Evolutionary conservation across 768 basidiomycete genomes (phyloP).

Genomic region (Guyanaporus albipodus): DNA sequence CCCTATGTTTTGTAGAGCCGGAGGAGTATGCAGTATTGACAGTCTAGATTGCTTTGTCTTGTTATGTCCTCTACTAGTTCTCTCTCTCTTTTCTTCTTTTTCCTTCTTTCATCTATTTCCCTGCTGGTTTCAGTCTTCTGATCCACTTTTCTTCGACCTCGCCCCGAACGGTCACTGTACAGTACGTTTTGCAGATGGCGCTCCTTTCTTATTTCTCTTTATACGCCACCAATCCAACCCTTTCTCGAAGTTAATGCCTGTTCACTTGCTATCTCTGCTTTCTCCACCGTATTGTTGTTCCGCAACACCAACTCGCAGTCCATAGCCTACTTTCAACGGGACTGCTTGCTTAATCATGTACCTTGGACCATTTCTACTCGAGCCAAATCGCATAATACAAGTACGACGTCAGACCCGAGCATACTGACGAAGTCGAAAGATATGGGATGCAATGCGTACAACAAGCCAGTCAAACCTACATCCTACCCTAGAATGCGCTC

Average conservation of each 20-base stretch:
- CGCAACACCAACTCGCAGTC: constrained; percentile 1
- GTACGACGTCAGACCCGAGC: no score
- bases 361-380: constrained; percentile 1
- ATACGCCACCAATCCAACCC: constrained; percentile 18
- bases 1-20: constrained; percentile 17
- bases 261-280: constrained; percentile 10
- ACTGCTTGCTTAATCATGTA: constrained; percentile 14
- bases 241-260: no score
- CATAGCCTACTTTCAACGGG: constrained; percentile 19
- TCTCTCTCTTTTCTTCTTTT: no score
- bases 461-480: no score
- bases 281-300: not conserved
- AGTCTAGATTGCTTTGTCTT: not conserved
- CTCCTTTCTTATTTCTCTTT: constrained; percentile 34
- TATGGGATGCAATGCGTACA: no score
- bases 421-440: not conserved
- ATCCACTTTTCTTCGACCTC: not conserved
- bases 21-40: constrained; percentile 23
- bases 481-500: constrained; percentile 44
- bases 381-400: not conserved
- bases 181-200: constrained; percentile 16
- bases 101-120: no score
- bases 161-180: constrained; percentile 21
- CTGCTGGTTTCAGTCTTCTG: constrained; percentile 3
- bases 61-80: no score